Conservation (phyloP, 202 grass and related monocot genomes). For the Carex sylvatica region DNA sequence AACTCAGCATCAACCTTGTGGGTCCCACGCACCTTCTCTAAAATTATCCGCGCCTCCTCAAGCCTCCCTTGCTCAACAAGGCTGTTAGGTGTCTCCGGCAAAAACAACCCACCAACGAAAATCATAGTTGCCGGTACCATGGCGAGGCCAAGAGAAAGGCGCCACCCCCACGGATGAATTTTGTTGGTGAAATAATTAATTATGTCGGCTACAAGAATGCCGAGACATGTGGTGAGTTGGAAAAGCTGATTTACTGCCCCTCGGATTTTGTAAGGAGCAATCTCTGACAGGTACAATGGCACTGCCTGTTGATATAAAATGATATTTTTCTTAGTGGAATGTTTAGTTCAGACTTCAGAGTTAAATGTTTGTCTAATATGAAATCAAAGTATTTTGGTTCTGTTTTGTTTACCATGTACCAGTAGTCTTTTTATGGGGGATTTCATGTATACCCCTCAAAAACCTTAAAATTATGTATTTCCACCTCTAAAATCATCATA, state of each 20-base stretch:
- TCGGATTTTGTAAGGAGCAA: slow-evolving; percentile 76
- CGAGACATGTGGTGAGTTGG: slow-evolving; percentile 88
- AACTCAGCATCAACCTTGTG: slow-evolving; percentile 88
- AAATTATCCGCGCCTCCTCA: slow-evolving; percentile 57
- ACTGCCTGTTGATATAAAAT: slow-evolving; percentile 39
- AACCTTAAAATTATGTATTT: too few relatives aligned
- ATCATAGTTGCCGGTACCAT: slow-evolving; percentile 73
- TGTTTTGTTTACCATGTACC: neutral
- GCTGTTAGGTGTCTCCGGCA: slow-evolving; percentile 91
- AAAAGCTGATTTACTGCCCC: slow-evolving; percentile 99
- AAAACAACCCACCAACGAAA: slow-evolving; percentile 70
- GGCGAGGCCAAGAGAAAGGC: slow-evolving; percentile 79
- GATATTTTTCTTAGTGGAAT: neutral
- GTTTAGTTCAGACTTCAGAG: neutral
- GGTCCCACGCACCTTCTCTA: slow-evolving; percentile 88
- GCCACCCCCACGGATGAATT: slow-evolving; percentile 89
- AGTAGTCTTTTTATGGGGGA: neutral
- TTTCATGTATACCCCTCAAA: too few relatives aligned
- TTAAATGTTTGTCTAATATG: neutral
- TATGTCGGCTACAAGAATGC: slow-evolving; percentile 78
- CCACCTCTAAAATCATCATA: too few relatives aligned
- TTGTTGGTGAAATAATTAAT: slow-evolving; percentile 91
- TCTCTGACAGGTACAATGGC: slow-evolving; percentile 85
- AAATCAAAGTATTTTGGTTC: neutral
- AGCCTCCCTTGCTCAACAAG: slow-evolving; percentile 66